A percentile compares a stretch with the other conserved stretches of the same genome.
Evolutionary conservation across 2,329 filamentous ascomycete species (phyloP).

Genomic region (Aureobasidium sp.): DNA sequence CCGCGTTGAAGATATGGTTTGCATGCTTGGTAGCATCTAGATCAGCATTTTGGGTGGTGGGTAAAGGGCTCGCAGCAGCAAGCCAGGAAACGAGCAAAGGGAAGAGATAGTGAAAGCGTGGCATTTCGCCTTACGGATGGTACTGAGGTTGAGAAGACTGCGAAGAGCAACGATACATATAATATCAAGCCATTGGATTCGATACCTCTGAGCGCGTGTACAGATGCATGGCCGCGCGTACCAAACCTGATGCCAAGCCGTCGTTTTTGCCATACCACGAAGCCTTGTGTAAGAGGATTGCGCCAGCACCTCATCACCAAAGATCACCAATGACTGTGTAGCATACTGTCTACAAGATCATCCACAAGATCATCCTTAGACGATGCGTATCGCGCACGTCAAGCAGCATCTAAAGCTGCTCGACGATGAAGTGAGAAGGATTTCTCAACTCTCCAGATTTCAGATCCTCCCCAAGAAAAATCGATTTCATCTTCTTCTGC

Average conservation of each 20-base stretch:
- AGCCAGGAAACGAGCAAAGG: constrained; percentile 2
- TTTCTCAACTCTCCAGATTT: neutral
- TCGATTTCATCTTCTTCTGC: neutral
- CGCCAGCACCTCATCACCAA: neutral
- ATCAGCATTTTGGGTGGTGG: neutral
- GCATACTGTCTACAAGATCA: neutral
- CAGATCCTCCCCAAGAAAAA: neutral
- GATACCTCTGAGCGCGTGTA: constrained; percentile 4
- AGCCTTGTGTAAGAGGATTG: neutral
- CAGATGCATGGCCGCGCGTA: constrained; percentile 1
- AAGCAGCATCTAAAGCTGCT: no score
- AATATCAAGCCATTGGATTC: neutral
- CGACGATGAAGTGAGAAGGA: neutral
- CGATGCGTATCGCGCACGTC: no score
- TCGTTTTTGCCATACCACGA: neutral
- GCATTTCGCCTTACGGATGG: neutral
- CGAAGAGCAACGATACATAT: neutral
- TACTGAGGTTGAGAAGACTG: neutral
- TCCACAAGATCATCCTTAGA: neutral
- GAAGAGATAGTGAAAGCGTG: neutral
- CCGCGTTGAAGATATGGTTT: constrained; percentile 61
- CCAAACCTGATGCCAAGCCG: neutral
- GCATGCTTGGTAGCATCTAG: constrained; percentile 26
- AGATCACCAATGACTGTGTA: neutral
- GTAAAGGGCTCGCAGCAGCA: neutral